A percentile compares a stretch with the other conserved stretches of the same genome.
phyloP scores from a whole-genome alignment of 495 filamentous ascomycete species.

The Melanomma pulvis-pyrius region DNA sequence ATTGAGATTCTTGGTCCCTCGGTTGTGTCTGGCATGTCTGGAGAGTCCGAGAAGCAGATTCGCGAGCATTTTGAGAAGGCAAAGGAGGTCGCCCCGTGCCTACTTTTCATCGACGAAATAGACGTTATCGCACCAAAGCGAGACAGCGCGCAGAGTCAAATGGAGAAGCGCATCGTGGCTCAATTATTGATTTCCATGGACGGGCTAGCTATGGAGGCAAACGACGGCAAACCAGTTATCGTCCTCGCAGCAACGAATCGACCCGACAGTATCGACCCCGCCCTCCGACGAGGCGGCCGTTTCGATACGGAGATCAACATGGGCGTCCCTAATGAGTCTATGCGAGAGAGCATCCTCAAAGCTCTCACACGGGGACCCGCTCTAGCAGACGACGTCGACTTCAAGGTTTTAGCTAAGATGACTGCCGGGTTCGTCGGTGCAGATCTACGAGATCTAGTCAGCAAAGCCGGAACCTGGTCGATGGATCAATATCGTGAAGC shows the following conservation, averaged over 20 bases:
- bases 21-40: conserved; percentile 90
- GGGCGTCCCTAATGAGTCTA: conserved; percentile 85
- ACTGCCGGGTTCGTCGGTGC: conserved; percentile 95
- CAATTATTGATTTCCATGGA: conserved; percentile 81
- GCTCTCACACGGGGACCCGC: conserved; percentile 73
- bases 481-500: conserved; percentile 45
- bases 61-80: conserved; percentile 91
- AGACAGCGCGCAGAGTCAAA: conserved; percentile 91
- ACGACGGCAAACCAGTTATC: conserved; percentile 86
- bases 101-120: conserved; percentile 96
- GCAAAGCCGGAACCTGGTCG: conserved; percentile 69
- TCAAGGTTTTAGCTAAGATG: conserved; percentile 76
- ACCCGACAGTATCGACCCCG: conserved; percentile 86
- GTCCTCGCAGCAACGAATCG: conserved; percentile 92
- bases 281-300: conserved; percentile 79
- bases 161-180: conserved; percentile 95
- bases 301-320: conserved; percentile 95
- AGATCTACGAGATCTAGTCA: conserved; percentile 63
- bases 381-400: conserved; percentile 73
- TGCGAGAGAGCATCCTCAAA: conserved; percentile 80
- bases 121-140: conserved; percentile 94
- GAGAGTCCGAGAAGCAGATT: conserved; percentile 93
- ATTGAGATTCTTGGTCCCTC: conserved; percentile 88
- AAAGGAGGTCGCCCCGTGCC: conserved; percentile 80
- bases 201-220: conserved; percentile 72